phyloP scores from a whole-genome alignment of 1,284 basidiomycete genomes.

The Boletellus sp. region DNA sequence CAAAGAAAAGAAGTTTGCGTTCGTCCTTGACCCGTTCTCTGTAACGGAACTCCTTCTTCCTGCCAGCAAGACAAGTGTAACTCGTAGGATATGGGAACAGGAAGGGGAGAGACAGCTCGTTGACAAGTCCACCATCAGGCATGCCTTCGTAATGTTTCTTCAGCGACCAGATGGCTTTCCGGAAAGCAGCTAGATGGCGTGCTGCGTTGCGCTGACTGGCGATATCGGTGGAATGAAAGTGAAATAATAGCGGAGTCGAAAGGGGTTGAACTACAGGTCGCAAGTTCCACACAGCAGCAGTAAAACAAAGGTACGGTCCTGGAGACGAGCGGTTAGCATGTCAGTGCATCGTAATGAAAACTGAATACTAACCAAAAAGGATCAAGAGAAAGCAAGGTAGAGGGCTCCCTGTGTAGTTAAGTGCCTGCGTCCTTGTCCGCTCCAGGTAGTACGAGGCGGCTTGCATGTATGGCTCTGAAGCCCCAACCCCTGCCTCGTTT shows the following conservation, averaged over 20 bases:
- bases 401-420: background rate
- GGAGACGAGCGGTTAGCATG: background rate
- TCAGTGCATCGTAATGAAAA: background rate
- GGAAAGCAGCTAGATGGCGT: background rate
- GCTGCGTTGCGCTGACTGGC: background rate
- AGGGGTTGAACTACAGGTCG: background rate
- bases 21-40: background rate
- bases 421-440: background rate
- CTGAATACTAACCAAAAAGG: conserved; percentile 1
- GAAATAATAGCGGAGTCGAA: background rate
- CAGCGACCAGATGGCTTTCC: background rate
- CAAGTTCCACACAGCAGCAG: conserved; percentile 4
- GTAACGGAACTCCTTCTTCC: background rate
- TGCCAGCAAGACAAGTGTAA: background rate
- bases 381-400: conserved; percentile 9
- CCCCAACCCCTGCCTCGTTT: background rate
- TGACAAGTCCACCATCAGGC: background rate
- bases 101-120: background rate
- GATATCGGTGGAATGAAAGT: background rate
- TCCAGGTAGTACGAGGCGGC: conserved; percentile 13
- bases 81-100: background rate
- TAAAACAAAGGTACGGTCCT: conserved; percentile 4
- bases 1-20: background rate
- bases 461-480: conserved; percentile 19
- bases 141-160: background rate